phyloP scores from a whole-genome alignment of 1,139 yeast genomes.

The Blastobotrys serpentis region DNA sequence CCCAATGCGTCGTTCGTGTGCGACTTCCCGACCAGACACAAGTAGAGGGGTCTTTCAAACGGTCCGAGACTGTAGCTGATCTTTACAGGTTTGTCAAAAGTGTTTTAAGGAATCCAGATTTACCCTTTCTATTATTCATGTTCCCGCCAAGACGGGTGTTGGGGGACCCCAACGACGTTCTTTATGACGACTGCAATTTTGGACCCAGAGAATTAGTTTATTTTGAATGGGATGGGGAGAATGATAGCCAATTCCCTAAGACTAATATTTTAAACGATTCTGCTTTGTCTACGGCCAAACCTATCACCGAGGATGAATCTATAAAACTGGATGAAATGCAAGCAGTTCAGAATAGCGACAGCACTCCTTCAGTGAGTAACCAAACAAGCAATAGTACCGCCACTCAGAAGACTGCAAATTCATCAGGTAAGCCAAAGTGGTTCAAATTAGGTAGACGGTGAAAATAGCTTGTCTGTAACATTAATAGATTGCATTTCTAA shows the following conservation, averaged over 20 bases:
- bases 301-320: conserved; percentile 30
- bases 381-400: background rate
- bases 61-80: conserved; percentile 31
- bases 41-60: conserved; percentile 33
- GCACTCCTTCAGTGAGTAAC: background rate
- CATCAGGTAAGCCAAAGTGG: conserved; percentile 27
- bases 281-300: conserved; percentile 24
- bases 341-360: conserved; percentile 7
- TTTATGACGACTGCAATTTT: conserved; percentile 31
- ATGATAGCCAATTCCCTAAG: conserved; percentile 17
- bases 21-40: conserved; percentile 38
- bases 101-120: conserved; percentile 27
- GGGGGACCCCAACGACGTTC: conserved; percentile 20
- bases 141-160: conserved; percentile 34
- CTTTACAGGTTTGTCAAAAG: conserved; percentile 32
- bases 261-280: conserved; percentile 22
- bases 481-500: background rate
- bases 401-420: conserved; percentile 1
- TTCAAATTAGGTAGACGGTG: conserved; percentile 26
- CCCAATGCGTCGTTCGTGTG: conserved; percentile 29
- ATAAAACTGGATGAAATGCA: conserved; percentile 26
- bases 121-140: conserved; percentile 32
- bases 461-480: background rate
- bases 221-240: conserved; percentile 32
- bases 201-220: conserved; percentile 33